Conservation (phyloP, 257 asterid species). For the Fraxinus quadrangulata region DNA sequence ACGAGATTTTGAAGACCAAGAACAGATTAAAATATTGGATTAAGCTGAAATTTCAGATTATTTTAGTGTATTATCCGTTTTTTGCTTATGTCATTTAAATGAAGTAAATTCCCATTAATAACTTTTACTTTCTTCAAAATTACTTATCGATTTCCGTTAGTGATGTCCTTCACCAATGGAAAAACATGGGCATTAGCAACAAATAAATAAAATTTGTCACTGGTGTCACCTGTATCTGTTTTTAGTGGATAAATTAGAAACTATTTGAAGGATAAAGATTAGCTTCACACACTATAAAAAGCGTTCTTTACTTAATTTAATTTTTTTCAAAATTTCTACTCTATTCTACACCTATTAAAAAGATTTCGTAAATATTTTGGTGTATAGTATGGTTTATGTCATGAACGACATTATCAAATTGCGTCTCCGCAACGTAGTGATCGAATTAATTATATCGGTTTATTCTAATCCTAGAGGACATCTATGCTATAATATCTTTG, state of each 20-base stretch:
- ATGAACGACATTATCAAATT: not conserved
- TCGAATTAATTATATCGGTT: not conserved
- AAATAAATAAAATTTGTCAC: too few species aligned
- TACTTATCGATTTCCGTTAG: too few species aligned
- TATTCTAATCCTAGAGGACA: not conserved
- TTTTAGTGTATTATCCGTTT: not conserved
- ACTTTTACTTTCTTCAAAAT: too few species aligned
- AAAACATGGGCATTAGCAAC: too few species aligned
- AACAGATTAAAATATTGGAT: not conserved
- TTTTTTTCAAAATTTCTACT: not conserved
- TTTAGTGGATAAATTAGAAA: too few species aligned
- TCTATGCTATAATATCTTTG: not conserved
- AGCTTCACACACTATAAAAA: not conserved
- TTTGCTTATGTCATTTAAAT: conserved; percentile 33
- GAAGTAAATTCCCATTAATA: too few species aligned
- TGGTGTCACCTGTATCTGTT: too few species aligned
- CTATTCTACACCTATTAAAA: not conserved
- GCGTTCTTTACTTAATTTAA: not conserved
- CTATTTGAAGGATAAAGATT: too few species aligned
- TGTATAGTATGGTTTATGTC: too few species aligned
- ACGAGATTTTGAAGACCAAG: conserved; percentile 29
- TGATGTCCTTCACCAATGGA: too few species aligned
- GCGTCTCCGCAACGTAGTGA: not conserved
- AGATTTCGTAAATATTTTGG: not conserved
- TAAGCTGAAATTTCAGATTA: conserved; percentile 18